Base-by-base conservation (phyloP, 2,329 filamentous ascomycete genomes). In the Sordariomycetes sp. region DNA sequence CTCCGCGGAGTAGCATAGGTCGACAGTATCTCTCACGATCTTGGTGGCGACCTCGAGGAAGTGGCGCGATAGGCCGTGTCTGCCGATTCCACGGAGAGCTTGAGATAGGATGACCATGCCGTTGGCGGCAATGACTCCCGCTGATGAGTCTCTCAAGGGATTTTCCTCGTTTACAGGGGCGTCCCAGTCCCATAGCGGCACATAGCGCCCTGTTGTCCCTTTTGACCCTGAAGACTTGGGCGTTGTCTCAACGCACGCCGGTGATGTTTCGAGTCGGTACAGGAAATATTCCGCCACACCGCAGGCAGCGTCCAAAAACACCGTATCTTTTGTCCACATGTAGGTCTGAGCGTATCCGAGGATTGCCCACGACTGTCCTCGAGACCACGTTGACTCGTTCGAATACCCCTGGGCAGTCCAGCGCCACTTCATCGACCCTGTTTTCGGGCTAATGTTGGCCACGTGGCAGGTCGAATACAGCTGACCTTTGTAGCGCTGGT, bases 361-460 rank as follows among this genome's bases (percentile, higher is more conserved):
- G 7, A 70, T 61, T 0, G 55, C 58, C 66, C 66, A 72, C 0
- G 64, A 59, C 36, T 71, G 67, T 0, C 67, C 68, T 3, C 68
- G 53, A 2, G 59, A 50, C 68, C 68, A 71, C 1, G 64, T 68
- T 1, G 63, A 68, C 11, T 53, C 42, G 32, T 65, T 57, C 4
- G 47, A 42, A 43, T 61, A 63, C 3, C 67, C 68, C 39, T 72
- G 67, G 8, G 59, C 61, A 0, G 66, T 71, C 39, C 59, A 50
- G 8, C 55, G 54, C 19, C 51, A 40, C 38, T 60, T 59, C 1
- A 66, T 42, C 2, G 39, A 37, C 0, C 66, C 64, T 0, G 53
- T 63, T 1, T 39, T 31, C 1, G 63, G 57, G 11, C 61, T 49
- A 14, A 71, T 51, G 37, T 72, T 68, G 19, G 62, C 59, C 10